These are phyloP conservation scores for Magnolia officinalis DNA, from an alignment of 164 flowering plant species.

Conservation along the genomic window DNA sequence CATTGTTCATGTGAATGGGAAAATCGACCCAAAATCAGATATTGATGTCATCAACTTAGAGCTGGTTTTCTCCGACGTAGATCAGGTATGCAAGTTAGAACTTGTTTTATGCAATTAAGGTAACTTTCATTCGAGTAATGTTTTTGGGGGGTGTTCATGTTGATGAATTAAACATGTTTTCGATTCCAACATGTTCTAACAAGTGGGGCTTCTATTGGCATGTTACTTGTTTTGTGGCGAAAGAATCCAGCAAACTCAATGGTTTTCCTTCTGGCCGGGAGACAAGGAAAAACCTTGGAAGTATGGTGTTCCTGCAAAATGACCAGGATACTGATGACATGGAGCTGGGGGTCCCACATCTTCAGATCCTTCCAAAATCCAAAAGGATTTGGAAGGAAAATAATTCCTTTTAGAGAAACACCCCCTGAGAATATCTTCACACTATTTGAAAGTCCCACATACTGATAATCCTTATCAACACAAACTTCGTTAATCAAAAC, in stretches of 20 bases:
- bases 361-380: neutral
- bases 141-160: neutral
- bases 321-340: neutral
- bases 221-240: neutral
- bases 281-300: neutral
- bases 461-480: neutral
- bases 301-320: neutral
- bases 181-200: neutral
- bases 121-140: neutral
- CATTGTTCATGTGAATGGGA: slow-evolving; percentile 93
- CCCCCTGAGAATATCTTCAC: neutral
- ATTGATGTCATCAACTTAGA: slow-evolving; percentile 94
- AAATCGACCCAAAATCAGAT: slow-evolving; percentile 91
- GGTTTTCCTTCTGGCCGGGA: neutral
- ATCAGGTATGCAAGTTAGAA: slow-evolving; percentile 60
- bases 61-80: slow-evolving; percentile 86
- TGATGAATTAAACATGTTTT: neutral
- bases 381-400: neutral
- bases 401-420: neutral
- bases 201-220: neutral
- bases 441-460: neutral
- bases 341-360: neutral
- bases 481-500: neutral
- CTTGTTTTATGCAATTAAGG: neutral
- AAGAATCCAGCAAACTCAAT: too few species aligned